A percentile compares a stretch with the other conserved stretches of the same genome.
phyloP scores from a whole-genome alignment of 208 protist genomes.

The Blechomonas ayalai region DNA sequence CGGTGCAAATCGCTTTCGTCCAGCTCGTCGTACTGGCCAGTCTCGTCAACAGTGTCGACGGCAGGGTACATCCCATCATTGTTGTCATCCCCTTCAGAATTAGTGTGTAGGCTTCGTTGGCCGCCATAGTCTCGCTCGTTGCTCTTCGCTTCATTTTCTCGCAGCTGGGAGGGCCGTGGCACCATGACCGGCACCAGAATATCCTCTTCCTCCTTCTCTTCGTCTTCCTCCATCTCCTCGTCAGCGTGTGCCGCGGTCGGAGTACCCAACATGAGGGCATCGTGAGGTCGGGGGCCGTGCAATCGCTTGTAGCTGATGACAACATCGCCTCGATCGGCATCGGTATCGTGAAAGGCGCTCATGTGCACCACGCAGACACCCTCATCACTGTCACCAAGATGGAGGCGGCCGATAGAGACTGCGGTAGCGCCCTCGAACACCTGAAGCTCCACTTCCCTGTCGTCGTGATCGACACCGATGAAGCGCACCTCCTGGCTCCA shows the following conservation, averaged over 20 bases:
- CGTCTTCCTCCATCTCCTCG: slow-evolving; percentile 7
- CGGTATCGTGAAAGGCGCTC: slow-evolving; percentile 36
- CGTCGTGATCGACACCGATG: slow-evolving; percentile 46
- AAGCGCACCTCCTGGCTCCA: slow-evolving; percentile 90
- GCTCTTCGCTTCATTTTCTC: slow-evolving; percentile 3
- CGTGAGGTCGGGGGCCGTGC: slow-evolving; percentile 10
- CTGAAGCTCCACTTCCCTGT: slow-evolving; percentile 47
- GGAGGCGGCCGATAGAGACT: slow-evolving; percentile 34
- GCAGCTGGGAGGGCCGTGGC: slow-evolving; percentile 1
- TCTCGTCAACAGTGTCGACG: background rate
- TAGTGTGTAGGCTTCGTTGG: background rate
- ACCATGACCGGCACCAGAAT: slow-evolving; percentile 7
- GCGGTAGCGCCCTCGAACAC: slow-evolving; percentile 49
- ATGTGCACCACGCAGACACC: slow-evolving; percentile 50
- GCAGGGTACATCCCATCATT: slow-evolving; percentile 5
- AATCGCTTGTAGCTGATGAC: slow-evolving; percentile 75
- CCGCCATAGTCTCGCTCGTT: slow-evolving; percentile 3
- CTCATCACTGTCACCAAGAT: slow-evolving; percentile 24
- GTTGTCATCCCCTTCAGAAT: background rate
- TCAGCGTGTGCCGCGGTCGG: background rate
- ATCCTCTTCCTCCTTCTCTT: background rate
- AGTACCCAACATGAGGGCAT: slow-evolving; percentile 1
- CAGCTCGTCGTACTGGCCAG: background rate
- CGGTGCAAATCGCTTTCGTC: no score
- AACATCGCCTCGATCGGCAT: slow-evolving; percentile 48